A percentile compares a stretch with the other conserved stretches of the same genome.
Conservation (phyloP, 2,329 filamentous ascomycete genomes). For the Fusarium equiseti region DNA sequence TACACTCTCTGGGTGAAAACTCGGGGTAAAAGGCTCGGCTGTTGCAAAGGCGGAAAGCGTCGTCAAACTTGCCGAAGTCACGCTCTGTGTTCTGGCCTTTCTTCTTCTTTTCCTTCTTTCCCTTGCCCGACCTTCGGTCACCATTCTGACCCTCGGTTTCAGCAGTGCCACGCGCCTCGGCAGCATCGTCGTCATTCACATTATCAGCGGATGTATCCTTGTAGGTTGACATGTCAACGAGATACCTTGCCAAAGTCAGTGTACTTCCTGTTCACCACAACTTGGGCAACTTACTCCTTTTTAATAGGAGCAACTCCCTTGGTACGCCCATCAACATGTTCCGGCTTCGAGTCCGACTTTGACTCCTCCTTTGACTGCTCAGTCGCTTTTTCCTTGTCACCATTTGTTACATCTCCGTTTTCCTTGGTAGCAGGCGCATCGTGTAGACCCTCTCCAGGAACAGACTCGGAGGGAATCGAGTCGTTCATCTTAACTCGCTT, state of each 20-base stretch:
- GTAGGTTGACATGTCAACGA: slow-evolving; percentile 53
- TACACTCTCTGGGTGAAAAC: slow-evolving; percentile 83
- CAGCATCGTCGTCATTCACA: slow-evolving; percentile 61
- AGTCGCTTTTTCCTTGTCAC: slow-evolving; percentile 30
- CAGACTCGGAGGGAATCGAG: slow-evolving; percentile 34
- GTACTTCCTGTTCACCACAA: not conserved
- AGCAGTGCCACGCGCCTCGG: slow-evolving; percentile 57
- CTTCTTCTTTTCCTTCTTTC: slow-evolving; percentile 61
- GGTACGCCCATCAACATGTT: slow-evolving; percentile 48
- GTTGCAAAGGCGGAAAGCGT: slow-evolving; percentile 82
- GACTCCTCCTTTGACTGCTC: slow-evolving; percentile 25
- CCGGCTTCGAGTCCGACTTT: slow-evolving; percentile 21
- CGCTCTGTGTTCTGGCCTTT: slow-evolving; percentile 83
- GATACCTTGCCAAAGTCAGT: slow-evolving; percentile 53
- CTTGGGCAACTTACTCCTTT: slow-evolving; percentile 68
- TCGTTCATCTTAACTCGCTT: slow-evolving; percentile 71
- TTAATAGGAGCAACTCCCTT: slow-evolving; percentile 79
- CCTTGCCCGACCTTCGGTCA: slow-evolving; percentile 62
- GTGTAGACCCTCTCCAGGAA: slow-evolving; percentile 38
- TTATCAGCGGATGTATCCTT: slow-evolving; percentile 41
- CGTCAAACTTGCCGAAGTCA: slow-evolving; percentile 82
- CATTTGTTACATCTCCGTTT: slow-evolving; percentile 31
- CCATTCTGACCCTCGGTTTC: slow-evolving; percentile 64
- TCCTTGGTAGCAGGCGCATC: slow-evolving; percentile 33
- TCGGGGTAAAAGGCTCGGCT: slow-evolving; percentile 78